Evolutionary conservation across 805 yeast genomes (phyloP).

Genomic region (Starmerella vaccinii): DNA sequence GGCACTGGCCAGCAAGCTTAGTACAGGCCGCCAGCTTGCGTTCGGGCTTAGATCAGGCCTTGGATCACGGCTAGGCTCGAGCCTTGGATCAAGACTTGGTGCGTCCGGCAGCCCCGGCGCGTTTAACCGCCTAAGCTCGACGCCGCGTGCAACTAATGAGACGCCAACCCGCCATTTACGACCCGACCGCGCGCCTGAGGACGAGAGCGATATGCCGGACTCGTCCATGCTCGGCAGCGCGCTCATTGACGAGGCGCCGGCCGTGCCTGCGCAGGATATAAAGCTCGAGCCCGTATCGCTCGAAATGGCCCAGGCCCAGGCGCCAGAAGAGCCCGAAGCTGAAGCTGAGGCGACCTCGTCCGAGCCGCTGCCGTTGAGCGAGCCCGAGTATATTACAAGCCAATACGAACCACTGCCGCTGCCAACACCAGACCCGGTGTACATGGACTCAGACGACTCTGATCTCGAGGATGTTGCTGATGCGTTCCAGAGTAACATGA

Average conservation of each 20-base stretch:
- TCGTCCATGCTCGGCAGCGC: conserved; percentile 12
- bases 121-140: not conserved
- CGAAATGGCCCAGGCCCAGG: not conserved
- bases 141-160: not conserved
- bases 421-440: not conserved
- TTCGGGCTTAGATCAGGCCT: conserved; percentile 10
- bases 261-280: not conserved
- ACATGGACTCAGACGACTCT: conserved; percentile 7
- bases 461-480: conserved; percentile 7
- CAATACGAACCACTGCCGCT: conserved; percentile 1
- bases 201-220: not conserved
- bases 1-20: not conserved
- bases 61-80: conserved; percentile 4
- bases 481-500: not conserved
- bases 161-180: conserved; percentile 6
- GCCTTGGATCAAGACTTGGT: conserved; percentile 2
- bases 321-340: not conserved
- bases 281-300: conserved; percentile 10
- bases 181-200: not conserved
- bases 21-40: not conserved
- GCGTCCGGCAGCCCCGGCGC: not conserved
- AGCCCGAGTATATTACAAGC: not conserved
- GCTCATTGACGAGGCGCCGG: not conserved
- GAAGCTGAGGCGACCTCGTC: no score
- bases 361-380: not conserved